These are phyloP conservation scores for Aspergillus hiratsukae DNA, from an alignment of 2,329 filamentous ascomycete genomes.

Conservation along the genomic window DNA sequence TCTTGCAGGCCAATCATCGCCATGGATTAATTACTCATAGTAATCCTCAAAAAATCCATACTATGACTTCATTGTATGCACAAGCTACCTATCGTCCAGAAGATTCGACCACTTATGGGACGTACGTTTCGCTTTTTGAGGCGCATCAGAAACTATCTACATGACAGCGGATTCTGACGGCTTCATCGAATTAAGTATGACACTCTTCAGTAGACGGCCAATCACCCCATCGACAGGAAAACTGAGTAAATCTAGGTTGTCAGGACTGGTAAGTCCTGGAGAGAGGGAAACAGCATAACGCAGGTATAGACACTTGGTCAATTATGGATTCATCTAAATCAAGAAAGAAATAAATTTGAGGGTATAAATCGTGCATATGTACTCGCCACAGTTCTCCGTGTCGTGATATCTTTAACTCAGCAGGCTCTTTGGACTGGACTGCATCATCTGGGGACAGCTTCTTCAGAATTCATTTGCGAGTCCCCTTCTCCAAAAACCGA, in stretches of 20 bases:
- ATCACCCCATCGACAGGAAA: not conserved
- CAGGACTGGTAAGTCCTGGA: not conserved
- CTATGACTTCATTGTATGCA: not conserved
- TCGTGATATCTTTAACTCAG: not conserved
- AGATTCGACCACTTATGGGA: not conserved
- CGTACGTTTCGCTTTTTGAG: not conserved
- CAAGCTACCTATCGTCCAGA: not conserved
- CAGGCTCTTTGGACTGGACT: not conserved
- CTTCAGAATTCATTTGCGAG: not conserved
- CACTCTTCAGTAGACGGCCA: not conserved
- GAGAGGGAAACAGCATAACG: not conserved
- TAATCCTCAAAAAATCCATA: not conserved
- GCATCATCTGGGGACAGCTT: not conserved
- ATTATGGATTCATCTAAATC: not conserved
- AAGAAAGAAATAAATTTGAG: not conserved
- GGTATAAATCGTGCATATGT: not conserved
- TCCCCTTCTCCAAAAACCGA: not conserved
- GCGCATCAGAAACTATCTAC: not conserved
- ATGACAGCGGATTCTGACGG: not conserved
- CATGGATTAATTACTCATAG: not conserved
- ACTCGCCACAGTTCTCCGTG: not conserved
- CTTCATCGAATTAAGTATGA: not conserved
- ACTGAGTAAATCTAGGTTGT: not conserved
- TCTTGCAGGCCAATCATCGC: slow-evolving; percentile 5
- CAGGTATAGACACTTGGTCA: not conserved